These are phyloP conservation scores for Venturia effusa DNA, from an alignment of 2,329 filamentous ascomycete genomes.

Conservation along the genomic window DNA sequence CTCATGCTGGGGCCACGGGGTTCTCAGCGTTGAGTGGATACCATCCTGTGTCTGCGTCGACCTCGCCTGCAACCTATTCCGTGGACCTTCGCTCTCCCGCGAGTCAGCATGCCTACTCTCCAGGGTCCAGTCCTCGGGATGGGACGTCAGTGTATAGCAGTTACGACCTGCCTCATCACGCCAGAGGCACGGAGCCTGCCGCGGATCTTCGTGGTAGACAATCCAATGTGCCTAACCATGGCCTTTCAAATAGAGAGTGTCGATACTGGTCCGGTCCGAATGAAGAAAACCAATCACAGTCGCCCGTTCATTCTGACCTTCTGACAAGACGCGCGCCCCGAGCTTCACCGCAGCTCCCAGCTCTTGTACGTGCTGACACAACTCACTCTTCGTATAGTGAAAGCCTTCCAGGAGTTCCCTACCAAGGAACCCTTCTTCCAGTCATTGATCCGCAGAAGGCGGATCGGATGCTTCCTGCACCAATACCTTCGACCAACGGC, in stretches of 20 bases:
- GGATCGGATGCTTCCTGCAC: constrained; percentile 26
- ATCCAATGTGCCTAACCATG: background rate
- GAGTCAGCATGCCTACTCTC: constrained; percentile 7
- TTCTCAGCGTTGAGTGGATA: background rate
- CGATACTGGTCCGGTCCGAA: background rate
- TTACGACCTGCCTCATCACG: constrained; percentile 11
- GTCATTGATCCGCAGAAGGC: constrained; percentile 22
- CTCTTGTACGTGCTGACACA: constrained; percentile 28
- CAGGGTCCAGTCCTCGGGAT: constrained; percentile 9
- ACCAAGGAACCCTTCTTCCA: constrained; percentile 23
- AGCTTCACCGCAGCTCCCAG: constrained; percentile 14
- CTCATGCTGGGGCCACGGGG: background rate
- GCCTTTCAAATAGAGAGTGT: background rate
- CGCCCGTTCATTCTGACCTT: background rate
- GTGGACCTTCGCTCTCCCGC: constrained; percentile 6
- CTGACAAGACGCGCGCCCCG: constrained; percentile 1
- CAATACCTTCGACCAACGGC: constrained; percentile 21
- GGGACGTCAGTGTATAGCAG: constrained; percentile 4
- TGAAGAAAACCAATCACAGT: background rate
- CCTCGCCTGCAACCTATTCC: constrained; percentile 8
- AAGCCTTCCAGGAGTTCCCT: constrained; percentile 14
- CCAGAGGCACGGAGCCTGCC: constrained; percentile 1
- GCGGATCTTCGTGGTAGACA: constrained; percentile 2
- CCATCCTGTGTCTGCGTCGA: constrained; percentile 3
- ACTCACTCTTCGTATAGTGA: constrained; percentile 29